These are phyloP conservation scores for Geotrichum restrictum DNA, from an alignment of 1,139 yeast genomes.

Conservation along the genomic window DNA sequence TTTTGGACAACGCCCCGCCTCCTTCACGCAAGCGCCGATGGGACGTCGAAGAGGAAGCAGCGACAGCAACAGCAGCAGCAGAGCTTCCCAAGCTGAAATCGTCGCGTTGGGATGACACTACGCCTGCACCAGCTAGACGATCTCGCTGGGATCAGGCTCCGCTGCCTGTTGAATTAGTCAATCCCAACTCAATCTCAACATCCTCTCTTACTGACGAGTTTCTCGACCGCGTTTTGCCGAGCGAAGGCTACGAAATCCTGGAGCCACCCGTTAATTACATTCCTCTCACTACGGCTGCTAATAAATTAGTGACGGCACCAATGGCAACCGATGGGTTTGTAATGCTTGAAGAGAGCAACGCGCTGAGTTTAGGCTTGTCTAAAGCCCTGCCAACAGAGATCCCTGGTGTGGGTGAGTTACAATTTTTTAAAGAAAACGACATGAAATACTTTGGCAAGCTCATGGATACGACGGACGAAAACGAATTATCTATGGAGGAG, in stretches of 20 bases:
- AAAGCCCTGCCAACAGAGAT: constrained; percentile 49
- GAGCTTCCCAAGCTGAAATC: constrained; percentile 14
- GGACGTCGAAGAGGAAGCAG: constrained; percentile 21
- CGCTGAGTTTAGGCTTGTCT: constrained; percentile 31
- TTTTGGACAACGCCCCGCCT: constrained; percentile 22
- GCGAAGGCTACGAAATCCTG: constrained; percentile 48
- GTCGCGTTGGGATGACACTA: constrained; percentile 28
- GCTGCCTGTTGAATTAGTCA: constrained; percentile 38
- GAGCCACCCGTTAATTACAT: constrained; percentile 49
- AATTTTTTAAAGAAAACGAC: constrained; percentile 69
- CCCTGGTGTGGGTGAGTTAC: constrained; percentile 62
- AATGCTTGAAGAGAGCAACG: constrained; percentile 35
- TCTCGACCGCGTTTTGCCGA: constrained; percentile 52
- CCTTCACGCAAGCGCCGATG: constrained; percentile 19
- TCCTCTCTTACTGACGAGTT: constrained; percentile 49
- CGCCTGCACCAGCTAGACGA: constrained; percentile 19
- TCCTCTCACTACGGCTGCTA: constrained; percentile 32
- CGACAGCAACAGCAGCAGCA: constrained; percentile 23
- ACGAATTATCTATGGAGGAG: constrained; percentile 49
- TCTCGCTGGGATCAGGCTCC: constrained; percentile 36
- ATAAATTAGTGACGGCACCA: constrained; percentile 38
- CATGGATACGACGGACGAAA: constrained; percentile 41
- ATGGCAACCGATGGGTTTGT: constrained; percentile 37
- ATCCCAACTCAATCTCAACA: constrained; percentile 5
- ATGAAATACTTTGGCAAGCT: constrained; percentile 66